These are phyloP conservation scores for Volutella citrinella DNA, from an alignment of 2,329 filamentous ascomycete genomes.

Conservation along the genomic window DNA sequence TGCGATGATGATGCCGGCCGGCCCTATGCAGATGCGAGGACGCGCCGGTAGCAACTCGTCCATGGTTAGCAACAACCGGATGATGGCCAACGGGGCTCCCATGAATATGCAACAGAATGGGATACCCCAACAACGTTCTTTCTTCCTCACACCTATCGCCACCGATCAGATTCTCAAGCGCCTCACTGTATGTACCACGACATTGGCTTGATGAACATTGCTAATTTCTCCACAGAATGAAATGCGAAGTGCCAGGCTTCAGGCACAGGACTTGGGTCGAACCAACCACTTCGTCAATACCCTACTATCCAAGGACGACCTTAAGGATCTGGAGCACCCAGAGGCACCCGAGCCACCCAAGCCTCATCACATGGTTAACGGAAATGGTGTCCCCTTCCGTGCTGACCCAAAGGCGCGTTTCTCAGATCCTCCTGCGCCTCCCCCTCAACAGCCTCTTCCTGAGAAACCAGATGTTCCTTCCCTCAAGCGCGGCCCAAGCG, in stretches of 20 bases:
- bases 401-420: constrained; percentile 80
- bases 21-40: constrained; percentile 67
- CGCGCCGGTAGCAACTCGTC: constrained; percentile 67
- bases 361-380: constrained; percentile 45
- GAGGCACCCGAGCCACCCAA: constrained; percentile 48
- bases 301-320: constrained; percentile 68
- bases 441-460: constrained; percentile 87
- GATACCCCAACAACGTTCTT: constrained; percentile 73
- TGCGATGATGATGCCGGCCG: constrained; percentile 67
- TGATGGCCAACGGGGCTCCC: constrained; percentile 45
- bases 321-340: constrained; percentile 56
- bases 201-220: background rate
- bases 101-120: constrained; percentile 53
- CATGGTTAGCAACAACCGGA: constrained; percentile 58
- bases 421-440: constrained; percentile 88
- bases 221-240: constrained; percentile 60
- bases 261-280: constrained; percentile 79
- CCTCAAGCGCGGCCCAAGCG: constrained; percentile 72
- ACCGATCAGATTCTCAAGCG: constrained; percentile 90
- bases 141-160: constrained; percentile 84
- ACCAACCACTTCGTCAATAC: constrained; percentile 79
- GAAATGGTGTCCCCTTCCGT: constrained; percentile 55
- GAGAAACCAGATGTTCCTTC: constrained; percentile 84
- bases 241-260: constrained; percentile 84
- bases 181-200: constrained; percentile 30